Evolutionary conservation across 164 flowering plant species (phyloP).

Genomic region (Vitis riparia): DNA sequence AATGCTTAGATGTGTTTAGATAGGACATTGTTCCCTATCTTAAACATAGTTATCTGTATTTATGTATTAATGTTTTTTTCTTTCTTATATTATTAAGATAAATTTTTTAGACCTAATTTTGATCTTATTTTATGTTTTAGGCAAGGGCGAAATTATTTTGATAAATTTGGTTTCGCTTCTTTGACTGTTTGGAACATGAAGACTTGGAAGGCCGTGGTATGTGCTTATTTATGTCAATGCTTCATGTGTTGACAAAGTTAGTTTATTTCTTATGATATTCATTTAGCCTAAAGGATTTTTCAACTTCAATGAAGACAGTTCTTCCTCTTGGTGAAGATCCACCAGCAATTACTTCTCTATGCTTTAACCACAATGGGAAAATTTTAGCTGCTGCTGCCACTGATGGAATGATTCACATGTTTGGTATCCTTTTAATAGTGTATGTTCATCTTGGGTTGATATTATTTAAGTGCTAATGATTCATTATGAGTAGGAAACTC

Average conservation of each 20-base stretch:
- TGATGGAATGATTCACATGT: conserved; percentile 99
- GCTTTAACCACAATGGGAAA: conserved; percentile 98
- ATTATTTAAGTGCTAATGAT: too few species aligned
- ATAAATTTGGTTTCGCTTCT: conserved; percentile 76
- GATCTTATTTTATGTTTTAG: conserved; percentile 28
- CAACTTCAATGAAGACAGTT: conserved; percentile 73
- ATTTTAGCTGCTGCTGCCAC: conserved; percentile 91
- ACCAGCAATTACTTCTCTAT: conserved; percentile 88
- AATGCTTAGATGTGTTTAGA: too few species aligned
- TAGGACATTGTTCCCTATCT: too few species aligned
- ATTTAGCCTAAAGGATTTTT: conserved; percentile 20
- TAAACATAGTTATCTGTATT: neutral
- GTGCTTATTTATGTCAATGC: conserved; percentile 18
- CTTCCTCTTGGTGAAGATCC: conserved; percentile 98
- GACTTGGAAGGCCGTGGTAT: conserved; percentile 95
- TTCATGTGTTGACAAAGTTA: neutral
- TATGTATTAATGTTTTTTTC: neutral
- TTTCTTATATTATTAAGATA: neutral
- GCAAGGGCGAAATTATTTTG: conserved; percentile 45
- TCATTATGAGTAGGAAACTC: too few species aligned
- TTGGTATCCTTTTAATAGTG: conserved; percentile 72
- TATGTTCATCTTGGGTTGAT: neutral
- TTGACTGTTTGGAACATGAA: conserved; percentile 97
- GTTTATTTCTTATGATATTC: neutral
- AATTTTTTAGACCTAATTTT: too few species aligned